Base-by-base conservation (phyloP, 83 land plant genomes). In the Isoetes engelmannii region DNA sequence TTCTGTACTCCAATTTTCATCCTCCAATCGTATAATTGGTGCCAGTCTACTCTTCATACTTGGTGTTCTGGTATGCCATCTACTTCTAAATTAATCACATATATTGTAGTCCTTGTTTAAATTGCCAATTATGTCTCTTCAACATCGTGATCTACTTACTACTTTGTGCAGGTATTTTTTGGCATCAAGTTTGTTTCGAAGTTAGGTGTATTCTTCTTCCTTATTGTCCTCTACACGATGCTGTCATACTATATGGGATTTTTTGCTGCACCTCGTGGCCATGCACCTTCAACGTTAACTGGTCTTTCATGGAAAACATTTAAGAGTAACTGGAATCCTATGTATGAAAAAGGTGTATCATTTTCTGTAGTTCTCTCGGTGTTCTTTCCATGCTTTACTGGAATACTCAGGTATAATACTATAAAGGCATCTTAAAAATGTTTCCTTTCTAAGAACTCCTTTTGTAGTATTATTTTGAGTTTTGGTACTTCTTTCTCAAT, bases 301-400 rank as follows among this genome's bases (percentile, higher is more conserved):
- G 67, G 67, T 41, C 67, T 64, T 9, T 64, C 67, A 41, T 64
- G 67, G 67, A 64, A 44, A 37, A 64, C 67, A 64, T 64, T 64
- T 41, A 37, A 44, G 45, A 64, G 67, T 44, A 64, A 64, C 47
- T 64, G 67, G 67, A 41, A 41, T 44, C 67, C 67, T 18, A 15
- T 13, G 12, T 64, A 64, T 44, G 49, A 44, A 44, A 12, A 21
- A 18, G 67, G 47, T 44, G 67, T 44, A 37, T 64, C 67, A 44
- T 64, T 64, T 64, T 64, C 67, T 10, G 44, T 44, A 9, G 67
- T 64, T 64, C n/a, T 44, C 41, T 64, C 67, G 12, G 41, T 64
- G 41, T 64, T 64, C 67, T 64, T 64, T 17, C 67, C 67, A 64
- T 64, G 67, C 67, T 64, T 64, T 4, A 64, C 67, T 41, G 67